phyloP scores from a whole-genome alignment of 495 filamentous ascomycete species.

The Cudoniella acicularis region DNA sequence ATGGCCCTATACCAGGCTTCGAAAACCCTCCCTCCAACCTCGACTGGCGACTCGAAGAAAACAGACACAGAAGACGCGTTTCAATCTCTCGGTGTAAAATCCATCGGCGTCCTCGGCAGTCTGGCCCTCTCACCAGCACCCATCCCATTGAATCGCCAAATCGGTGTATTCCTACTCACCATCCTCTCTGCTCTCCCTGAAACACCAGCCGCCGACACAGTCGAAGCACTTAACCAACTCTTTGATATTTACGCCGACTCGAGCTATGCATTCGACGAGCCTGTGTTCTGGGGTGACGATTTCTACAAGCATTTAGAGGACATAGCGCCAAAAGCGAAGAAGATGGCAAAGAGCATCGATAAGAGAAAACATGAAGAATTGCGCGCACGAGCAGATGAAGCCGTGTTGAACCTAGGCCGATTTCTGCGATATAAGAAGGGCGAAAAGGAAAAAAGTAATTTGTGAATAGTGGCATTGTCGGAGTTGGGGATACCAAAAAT shows the following conservation, averaged over 20 bases:
- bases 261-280: slow-evolving; percentile 47
- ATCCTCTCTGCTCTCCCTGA: slow-evolving; percentile 40
- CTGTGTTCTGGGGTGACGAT: slow-evolving; percentile 56
- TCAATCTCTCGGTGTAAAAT: slow-evolving; percentile 52
- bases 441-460: slow-evolving; percentile 21
- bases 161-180: slow-evolving; percentile 57
- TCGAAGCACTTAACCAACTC: slow-evolving; percentile 57
- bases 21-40: too few relatives aligned
- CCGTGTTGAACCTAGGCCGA: slow-evolving; percentile 48
- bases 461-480: neutral
- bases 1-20: slow-evolving; percentile 57
- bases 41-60: too few relatives aligned
- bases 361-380: slow-evolving; percentile 50
- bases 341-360: slow-evolving; percentile 51
- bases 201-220: slow-evolving; percentile 43
- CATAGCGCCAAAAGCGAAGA: slow-evolving; percentile 43
- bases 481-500: neutral
- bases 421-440: slow-evolving; percentile 61
- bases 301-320: slow-evolving; percentile 55
- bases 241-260: slow-evolving; percentile 62
- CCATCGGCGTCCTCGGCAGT: slow-evolving; percentile 56
- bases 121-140: slow-evolving; percentile 46
- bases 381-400: slow-evolving; percentile 52
- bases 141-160: slow-evolving; percentile 45
- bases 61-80: slow-evolving; percentile 42